These are phyloP conservation scores for Trichocomaceae sp. DNA, from an alignment of 2,329 filamentous ascomycete species.

Conservation along the genomic window DNA sequence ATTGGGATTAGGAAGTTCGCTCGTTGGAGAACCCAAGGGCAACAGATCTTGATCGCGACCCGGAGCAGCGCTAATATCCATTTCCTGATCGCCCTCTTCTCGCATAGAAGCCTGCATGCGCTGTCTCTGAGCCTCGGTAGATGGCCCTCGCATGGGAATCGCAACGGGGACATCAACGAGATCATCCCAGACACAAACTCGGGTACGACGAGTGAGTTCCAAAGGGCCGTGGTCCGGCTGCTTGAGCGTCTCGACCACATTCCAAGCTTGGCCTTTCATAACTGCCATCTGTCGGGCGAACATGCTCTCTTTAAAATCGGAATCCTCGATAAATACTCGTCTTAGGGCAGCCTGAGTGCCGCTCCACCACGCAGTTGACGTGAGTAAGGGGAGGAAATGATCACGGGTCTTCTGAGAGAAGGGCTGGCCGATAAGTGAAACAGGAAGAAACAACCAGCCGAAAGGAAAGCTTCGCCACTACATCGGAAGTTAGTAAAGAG, in stretches of 20 bases:
- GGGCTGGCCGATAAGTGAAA: constrained; percentile 89
- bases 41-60: constrained; percentile 60
- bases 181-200: constrained; percentile 97
- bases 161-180: constrained; percentile 92
- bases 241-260: constrained; percentile 96
- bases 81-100: constrained; percentile 63
- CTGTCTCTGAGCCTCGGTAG: constrained; percentile 72
- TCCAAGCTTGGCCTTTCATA: constrained; percentile 99
- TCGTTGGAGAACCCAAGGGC: constrained; percentile 49
- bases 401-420: constrained; percentile 91
- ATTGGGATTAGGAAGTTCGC: constrained; percentile 66
- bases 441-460: constrained; percentile 94
- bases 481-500: constrained; percentile 27
- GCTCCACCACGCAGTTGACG: constrained; percentile 93
- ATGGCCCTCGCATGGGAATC: constrained; percentile 78
- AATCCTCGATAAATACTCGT: constrained; percentile 81
- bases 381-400: constrained; percentile 92
- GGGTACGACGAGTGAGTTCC: constrained; percentile 80
- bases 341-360: constrained; percentile 85
- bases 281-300: constrained; percentile 97
- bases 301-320: constrained; percentile 97
- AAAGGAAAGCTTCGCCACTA: constrained; percentile 85
- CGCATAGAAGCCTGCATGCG: constrained; percentile 48
- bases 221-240: constrained; percentile 85
- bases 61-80: constrained; percentile 73